phyloP scores from a whole-genome alignment of 2,329 filamentous ascomycete species.

The Zymoseptoria ardabiliae region DNA sequence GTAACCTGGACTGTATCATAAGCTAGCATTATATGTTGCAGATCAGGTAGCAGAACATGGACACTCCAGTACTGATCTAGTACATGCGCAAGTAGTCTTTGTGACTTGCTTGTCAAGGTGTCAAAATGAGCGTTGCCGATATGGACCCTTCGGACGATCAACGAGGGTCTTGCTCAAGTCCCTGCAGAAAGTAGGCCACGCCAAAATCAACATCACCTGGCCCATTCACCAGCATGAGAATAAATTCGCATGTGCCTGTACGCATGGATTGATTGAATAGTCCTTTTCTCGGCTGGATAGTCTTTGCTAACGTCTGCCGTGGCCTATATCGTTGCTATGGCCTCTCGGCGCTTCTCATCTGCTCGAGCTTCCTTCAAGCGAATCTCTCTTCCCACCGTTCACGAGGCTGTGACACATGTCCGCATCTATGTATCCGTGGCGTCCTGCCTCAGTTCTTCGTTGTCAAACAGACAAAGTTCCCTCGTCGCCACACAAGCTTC shows the following conservation, averaged over 20 bases:
- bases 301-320: not conserved
- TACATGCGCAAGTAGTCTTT: not conserved
- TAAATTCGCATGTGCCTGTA: not conserved
- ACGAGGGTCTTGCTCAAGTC: not conserved
- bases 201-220: not conserved
- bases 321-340: not conserved
- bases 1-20: no score
- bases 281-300: not conserved
- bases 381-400: no score
- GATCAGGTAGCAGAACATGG: no score
- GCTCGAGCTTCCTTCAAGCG: no score
- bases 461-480: not conserved
- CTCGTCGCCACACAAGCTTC: not conserved
- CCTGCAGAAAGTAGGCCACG: not conserved
- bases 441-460: not conserved
- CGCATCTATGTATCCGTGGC: not conserved
- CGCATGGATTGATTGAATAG: not conserved
- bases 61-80: not conserved
- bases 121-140: no score
- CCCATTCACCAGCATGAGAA: not conserved
- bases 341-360: not conserved
- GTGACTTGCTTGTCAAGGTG: no score
- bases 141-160: not conserved
- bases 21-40: no score
- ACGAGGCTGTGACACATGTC: not conserved